Evolutionary conservation across 1,284 basidiomycete genomes (phyloP).

Genomic region (Polyporus tsugae): DNA sequence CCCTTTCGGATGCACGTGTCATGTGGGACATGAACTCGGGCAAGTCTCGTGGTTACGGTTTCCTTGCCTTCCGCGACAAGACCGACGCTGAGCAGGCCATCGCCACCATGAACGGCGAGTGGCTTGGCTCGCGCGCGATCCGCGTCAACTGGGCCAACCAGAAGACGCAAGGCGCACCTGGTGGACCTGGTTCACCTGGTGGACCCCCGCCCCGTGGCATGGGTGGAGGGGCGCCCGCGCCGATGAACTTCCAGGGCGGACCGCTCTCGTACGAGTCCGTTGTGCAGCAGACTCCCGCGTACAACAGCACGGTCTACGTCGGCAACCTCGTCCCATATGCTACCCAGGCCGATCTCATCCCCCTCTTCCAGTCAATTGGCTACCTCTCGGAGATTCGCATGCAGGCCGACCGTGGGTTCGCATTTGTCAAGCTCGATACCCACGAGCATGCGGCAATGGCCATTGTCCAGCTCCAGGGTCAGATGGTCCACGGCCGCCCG

Average conservation of each 20-base stretch:
- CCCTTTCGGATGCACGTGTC: slow-evolving; percentile 95
- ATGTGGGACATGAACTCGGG: slow-evolving; percentile 99
- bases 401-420: slow-evolving; percentile 98
- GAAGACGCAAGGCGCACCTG: slow-evolving; percentile 83
- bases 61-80: slow-evolving; percentile 95
- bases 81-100: slow-evolving; percentile 98
- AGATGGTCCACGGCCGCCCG: slow-evolving; percentile 94
- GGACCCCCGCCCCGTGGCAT: slow-evolving; percentile 44
- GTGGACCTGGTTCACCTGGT: slow-evolving; percentile 20
- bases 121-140: slow-evolving; percentile 96
- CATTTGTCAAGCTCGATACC: slow-evolving; percentile 97
- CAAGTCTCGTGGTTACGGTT: slow-evolving; percentile 94
- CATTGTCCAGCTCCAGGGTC: slow-evolving; percentile 94
- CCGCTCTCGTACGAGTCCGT: slow-evolving; percentile 90
- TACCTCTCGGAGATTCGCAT: slow-evolving; percentile 98
- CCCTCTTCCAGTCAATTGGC: slow-evolving; percentile 96
- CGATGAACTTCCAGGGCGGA: slow-evolving; percentile 86
- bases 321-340: slow-evolving; percentile 97
- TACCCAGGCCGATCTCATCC: slow-evolving; percentile 95
- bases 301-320: slow-evolving; percentile 97
- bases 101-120: slow-evolving; percentile 99
- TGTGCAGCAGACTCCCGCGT: slow-evolving; percentile 88
- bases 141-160: slow-evolving; percentile 99
- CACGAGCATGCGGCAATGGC: slow-evolving; percentile 98
- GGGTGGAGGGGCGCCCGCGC: slow-evolving; percentile 76